phyloP scores from a whole-genome alignment of 345 rosid genomes.

The Camelina sativa region DNA sequence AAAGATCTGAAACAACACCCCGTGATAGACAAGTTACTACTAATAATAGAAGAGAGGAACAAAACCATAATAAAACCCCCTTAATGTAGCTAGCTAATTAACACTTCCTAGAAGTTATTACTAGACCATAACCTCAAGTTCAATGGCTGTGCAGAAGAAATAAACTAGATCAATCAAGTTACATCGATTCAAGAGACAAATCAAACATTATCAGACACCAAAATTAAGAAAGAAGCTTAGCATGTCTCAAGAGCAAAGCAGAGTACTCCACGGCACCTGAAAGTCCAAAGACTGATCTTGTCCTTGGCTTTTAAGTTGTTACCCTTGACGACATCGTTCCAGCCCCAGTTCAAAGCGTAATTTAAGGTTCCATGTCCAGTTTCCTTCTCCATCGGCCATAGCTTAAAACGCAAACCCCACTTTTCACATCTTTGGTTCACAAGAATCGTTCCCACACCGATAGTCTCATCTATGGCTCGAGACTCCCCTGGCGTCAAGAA shows the following conservation, averaged over 20 bases:
- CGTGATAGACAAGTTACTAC: too few relatives aligned
- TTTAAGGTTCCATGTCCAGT: not conserved
- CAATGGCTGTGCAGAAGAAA: too few relatives aligned
- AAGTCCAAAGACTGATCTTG: constrained; percentile 5
- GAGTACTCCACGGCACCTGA: constrained; percentile 13
- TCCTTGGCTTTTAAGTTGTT: not conserved
- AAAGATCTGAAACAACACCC: too few relatives aligned
- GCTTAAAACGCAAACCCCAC: constrained; percentile 7
- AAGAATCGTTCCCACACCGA: not conserved
- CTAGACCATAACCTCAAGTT: too few relatives aligned
- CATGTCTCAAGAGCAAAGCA: not conserved
- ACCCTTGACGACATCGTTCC: not conserved
- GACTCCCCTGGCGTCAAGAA: not conserved
- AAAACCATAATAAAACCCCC: too few relatives aligned
- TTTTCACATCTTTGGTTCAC: constrained; percentile 2
- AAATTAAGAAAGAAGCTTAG: too few relatives aligned
- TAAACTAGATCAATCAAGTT: too few relatives aligned
- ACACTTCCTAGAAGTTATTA: too few relatives aligned
- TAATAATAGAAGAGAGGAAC: too few relatives aligned
- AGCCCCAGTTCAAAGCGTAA: not conserved
- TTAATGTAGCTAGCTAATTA: too few relatives aligned
- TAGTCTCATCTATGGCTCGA: not conserved
- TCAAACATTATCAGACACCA: too few relatives aligned
- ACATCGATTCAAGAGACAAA: too few relatives aligned
- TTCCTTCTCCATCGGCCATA: not conserved